These are phyloP conservation scores for Sporothrix schenckii DNA, from an alignment of 2,329 filamentous ascomycete species.

Conservation along the genomic window DNA sequence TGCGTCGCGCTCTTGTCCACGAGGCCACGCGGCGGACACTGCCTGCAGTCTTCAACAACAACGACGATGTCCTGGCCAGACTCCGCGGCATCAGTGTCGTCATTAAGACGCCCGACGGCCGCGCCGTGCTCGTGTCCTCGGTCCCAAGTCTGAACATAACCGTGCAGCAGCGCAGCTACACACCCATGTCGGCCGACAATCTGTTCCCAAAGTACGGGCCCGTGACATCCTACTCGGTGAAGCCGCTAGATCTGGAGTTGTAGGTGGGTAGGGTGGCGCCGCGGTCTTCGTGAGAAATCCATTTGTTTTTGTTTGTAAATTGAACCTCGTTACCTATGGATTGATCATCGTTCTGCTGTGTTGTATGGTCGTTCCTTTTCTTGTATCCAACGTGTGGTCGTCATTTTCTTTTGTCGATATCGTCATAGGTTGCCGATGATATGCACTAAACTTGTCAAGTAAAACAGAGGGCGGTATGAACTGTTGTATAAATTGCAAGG, in stretches of 20 bases:
- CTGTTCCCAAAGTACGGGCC: slow-evolving; percentile 39
- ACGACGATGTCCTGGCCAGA: slow-evolving; percentile 42
- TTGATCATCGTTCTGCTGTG: neutral
- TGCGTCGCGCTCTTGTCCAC: slow-evolving; percentile 36
- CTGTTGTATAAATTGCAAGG: neutral
- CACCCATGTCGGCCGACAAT: slow-evolving; percentile 31
- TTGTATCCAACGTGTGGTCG: neutral
- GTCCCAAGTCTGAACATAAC: slow-evolving; percentile 46
- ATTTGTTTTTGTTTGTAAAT: neutral
- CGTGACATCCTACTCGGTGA: neutral
- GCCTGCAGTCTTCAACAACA: neutral
- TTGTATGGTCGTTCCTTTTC: neutral
- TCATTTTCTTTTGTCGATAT: neutral
- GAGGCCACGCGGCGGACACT: neutral
- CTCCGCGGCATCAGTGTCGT: slow-evolving; percentile 39
- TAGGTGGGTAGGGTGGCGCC: neutral
- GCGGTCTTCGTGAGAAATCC: too few species aligned
- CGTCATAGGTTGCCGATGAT: neutral
- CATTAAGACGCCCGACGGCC: slow-evolving; percentile 41
- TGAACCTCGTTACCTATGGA: neutral
- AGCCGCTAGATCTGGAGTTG: slow-evolving; percentile 6
- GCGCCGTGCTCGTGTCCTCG: slow-evolving; percentile 37
- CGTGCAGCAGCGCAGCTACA: slow-evolving; percentile 42
- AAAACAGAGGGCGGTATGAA: neutral
- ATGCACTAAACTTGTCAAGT: neutral